These are phyloP conservation scores for Hydrangea macrophylla DNA, from an alignment of 148 eudicot species.

Conservation along the genomic window DNA sequence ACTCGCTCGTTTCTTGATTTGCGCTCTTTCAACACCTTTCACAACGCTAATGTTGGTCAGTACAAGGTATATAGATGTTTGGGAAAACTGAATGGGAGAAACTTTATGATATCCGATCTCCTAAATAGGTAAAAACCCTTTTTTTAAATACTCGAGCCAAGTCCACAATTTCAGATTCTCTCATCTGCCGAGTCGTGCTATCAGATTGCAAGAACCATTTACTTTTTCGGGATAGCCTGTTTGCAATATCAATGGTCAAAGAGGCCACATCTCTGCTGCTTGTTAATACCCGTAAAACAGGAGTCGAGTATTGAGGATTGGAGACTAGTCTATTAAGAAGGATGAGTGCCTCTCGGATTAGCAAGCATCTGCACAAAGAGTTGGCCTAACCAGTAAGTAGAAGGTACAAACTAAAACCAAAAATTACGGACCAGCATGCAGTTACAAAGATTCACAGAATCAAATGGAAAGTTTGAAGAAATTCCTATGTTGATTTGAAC, in stretches of 20 bases:
- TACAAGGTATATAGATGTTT: too few relatives aligned
- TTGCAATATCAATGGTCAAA: constrained; percentile 64
- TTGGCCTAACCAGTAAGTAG: too few relatives aligned
- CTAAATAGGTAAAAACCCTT: background rate
- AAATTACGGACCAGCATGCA: too few relatives aligned
- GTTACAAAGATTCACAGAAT: too few relatives aligned
- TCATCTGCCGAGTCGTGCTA: constrained; percentile 40
- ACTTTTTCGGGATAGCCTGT: constrained; percentile 50
- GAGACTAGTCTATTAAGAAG: constrained; percentile 80
- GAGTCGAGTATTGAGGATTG: constrained; percentile 56
- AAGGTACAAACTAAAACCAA: too few relatives aligned
- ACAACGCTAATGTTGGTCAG: too few relatives aligned
- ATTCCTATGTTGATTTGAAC: too few relatives aligned
- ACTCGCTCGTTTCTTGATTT: background rate
- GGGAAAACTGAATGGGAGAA: background rate
- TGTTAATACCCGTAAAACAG: constrained; percentile 57
- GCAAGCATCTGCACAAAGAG: constrained; percentile 59
- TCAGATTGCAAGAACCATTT: constrained; percentile 43
- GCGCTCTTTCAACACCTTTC: too few relatives aligned
- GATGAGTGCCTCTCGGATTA: constrained; percentile 74
- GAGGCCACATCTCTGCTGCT: constrained; percentile 52
- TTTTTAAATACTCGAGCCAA: background rate
- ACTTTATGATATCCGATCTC: background rate
- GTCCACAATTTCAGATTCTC: constrained; percentile 13
- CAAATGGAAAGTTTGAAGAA: too few relatives aligned